Evolutionary conservation across 495 filamentous ascomycete species (phyloP).

Genomic region (Penicillium cosmopolitanum): DNA sequence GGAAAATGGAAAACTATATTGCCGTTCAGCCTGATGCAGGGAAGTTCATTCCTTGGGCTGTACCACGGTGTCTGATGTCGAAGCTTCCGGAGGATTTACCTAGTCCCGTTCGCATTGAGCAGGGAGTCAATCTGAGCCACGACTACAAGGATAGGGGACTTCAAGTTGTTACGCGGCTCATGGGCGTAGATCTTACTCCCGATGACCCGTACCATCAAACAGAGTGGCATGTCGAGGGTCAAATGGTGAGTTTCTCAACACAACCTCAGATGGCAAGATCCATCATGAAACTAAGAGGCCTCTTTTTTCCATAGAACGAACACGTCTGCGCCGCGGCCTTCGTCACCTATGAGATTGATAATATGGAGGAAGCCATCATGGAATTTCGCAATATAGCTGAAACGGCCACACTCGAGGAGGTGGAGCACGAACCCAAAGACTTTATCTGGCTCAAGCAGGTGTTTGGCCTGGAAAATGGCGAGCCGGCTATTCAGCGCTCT

Average conservation of each 20-base stretch:
- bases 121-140: constrained; percentile 33
- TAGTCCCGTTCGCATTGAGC: constrained; percentile 27
- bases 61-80: constrained; percentile 31
- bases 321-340: constrained; percentile 43
- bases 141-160: constrained; percentile 46
- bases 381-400: constrained; percentile 38
- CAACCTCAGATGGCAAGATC: not conserved
- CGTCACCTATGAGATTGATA: constrained; percentile 28
- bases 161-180: constrained; percentile 43
- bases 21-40: constrained; percentile 38
- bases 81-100: constrained; percentile 30
- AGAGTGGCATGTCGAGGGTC: constrained; percentile 46
- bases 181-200: constrained; percentile 38
- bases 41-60: constrained; percentile 37
- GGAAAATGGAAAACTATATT: constrained; percentile 28
- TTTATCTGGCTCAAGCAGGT: constrained; percentile 37
- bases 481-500: constrained; percentile 34
- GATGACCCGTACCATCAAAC: constrained; percentile 35
- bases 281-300: not conserved
- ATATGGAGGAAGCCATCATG: constrained; percentile 26
- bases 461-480: constrained; percentile 37
- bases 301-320: constrained; percentile 35
- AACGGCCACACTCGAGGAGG: constrained; percentile 30
- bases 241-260: constrained; percentile 30
- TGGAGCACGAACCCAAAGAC: constrained; percentile 32